phyloP scores from a whole-genome alignment of 148 eudicot species.

The Beta vulgaris region DNA sequence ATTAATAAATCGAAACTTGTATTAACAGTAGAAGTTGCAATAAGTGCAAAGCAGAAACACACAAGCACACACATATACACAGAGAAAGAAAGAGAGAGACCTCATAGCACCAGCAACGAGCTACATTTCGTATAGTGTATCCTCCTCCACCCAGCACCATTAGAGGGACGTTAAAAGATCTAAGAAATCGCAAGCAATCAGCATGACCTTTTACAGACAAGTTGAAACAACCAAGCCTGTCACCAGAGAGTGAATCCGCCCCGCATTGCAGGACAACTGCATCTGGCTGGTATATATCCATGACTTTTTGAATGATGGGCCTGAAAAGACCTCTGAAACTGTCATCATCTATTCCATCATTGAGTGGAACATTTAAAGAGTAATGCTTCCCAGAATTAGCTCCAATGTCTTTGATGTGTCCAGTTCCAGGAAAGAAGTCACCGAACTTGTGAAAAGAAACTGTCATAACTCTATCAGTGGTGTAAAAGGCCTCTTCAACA shows the following conservation, averaged over 20 bases:
- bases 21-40: neutral
- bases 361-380: constrained; percentile 83
- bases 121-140: constrained; percentile 87
- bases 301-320: constrained; percentile 76
- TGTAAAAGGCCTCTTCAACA: constrained; percentile 90
- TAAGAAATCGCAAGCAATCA: constrained; percentile 76
- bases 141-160: constrained; percentile 99
- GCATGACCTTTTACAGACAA: constrained; percentile 95
- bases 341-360: constrained; percentile 83
- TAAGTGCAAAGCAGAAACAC: neutral
- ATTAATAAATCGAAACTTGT: constrained; percentile 13
- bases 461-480: constrained; percentile 94
- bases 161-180: constrained; percentile 90
- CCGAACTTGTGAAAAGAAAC: constrained; percentile 96
- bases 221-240: constrained; percentile 89
- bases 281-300: constrained; percentile 92
- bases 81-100: constrained; percentile 33
- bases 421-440: constrained; percentile 92
- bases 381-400: constrained; percentile 67
- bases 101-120: constrained; percentile 99
- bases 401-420: constrained; percentile 86
- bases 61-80: neutral
- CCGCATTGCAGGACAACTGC: constrained; percentile 96
- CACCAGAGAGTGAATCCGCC: constrained; percentile 94
- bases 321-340: constrained; percentile 78